Base-by-base conservation (phyloP, 2,329 filamentous ascomycete genomes). In the Aspergillus sp. region DNA sequence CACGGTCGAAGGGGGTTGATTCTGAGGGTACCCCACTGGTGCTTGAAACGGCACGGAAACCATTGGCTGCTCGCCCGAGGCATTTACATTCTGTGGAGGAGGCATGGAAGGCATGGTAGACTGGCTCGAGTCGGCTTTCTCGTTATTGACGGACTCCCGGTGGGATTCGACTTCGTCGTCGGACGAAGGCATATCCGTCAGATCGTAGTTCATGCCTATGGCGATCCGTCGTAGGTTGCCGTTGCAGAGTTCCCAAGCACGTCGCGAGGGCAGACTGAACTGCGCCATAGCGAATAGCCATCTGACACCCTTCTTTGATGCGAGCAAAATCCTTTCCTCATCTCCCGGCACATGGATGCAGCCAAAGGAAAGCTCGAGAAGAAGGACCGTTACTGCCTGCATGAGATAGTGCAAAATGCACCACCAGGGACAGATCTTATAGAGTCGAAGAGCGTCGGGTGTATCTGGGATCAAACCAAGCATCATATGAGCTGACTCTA, bases 301-400 rank as follows among this genome's bases (percentile, higher is more conserved):
- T 32, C 73, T 70, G 20, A 77, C 69, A 9, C 71, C 74, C 59
- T 80, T 80, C 58, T 80, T 80, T 11, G 75, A 62, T 1, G 73
- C 61, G 1, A 61, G 51, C 6, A 81, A 59, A n/a, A 77, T 74
- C 9, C 66, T 65, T 6, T 65, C 65, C 51, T 78, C 77, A 29
- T 75, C 70, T 12, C 75, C 69, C 6, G 78, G 78, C 64, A 75
- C 74, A 62, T 80, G 78, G n/a, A 79, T 73, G 50, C 68, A 71
- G 22, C 75, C 73, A 52, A 80, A 80, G 12, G 78, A 76, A 6
- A 81, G 67, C 64, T 81, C 78, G n/a, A 80, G 73, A 52, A 80
- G 73, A 29, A 81, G 69, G 18, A 81, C 73, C 3, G 76, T 79
- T 3, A 72, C 68, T 2, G 77, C 71, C 64, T 80, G 79, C 70